These are phyloP conservation scores for Inosperma sp. DNA, from an alignment of 768 basidiomycete genomes.

Conservation along the genomic window DNA sequence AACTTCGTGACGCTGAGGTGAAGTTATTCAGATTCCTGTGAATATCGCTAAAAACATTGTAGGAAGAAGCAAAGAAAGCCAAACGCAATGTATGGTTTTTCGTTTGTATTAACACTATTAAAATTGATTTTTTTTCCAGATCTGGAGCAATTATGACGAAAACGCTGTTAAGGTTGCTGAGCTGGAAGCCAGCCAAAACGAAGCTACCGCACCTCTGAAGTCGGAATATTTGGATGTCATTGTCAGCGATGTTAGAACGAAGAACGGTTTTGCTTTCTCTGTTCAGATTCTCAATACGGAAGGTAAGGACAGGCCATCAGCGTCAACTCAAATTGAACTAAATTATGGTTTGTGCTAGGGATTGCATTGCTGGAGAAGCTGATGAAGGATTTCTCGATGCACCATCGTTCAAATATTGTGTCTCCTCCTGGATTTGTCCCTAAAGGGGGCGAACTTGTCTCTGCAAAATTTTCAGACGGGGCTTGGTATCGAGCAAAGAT, in stretches of 20 bases:
- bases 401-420: constrained; percentile 65
- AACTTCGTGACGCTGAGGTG: constrained; percentile 85
- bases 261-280: constrained; percentile 78
- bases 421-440: constrained; percentile 71
- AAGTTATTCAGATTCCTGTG: constrained; percentile 6
- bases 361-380: constrained; percentile 89
- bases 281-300: constrained; percentile 91
- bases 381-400: constrained; percentile 88
- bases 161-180: constrained; percentile 57
- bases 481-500: constrained; percentile 96
- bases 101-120: neutral
- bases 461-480: constrained; percentile 91
- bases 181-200: constrained; percentile 38
- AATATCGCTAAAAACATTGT: constrained; percentile 8
- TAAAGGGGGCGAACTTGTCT: constrained; percentile 83
- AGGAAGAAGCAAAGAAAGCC: constrained; percentile 79
- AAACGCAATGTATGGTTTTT: constrained; percentile 62
- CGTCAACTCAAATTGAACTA: neutral
- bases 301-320: constrained; percentile 45
- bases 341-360: constrained; percentile 40
- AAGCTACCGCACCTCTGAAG: constrained; percentile 55
- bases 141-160: constrained; percentile 84
- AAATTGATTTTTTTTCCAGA: constrained; percentile 37
- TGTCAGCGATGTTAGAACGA: constrained; percentile 77
- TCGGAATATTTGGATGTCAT: constrained; percentile 90